A percentile compares a stretch with the other conserved stretches of the same genome.
Evolutionary conservation across 257 asterid genomes (phyloP).

Genomic region (Gentiana dahurica): DNA sequence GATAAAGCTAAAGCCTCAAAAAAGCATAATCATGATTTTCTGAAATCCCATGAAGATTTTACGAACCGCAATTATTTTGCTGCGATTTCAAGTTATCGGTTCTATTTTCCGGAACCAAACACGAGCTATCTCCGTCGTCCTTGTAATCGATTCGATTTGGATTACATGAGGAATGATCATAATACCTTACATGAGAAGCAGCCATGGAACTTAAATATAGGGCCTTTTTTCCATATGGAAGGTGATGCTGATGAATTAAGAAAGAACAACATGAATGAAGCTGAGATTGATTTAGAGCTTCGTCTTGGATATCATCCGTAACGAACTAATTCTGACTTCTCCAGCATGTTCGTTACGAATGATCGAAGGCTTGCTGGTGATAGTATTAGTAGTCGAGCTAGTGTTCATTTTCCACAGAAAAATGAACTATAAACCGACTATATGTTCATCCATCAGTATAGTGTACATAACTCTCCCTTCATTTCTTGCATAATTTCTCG

Average conservation of each 20-base stretch:
- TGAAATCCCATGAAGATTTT: conserved; percentile 11
- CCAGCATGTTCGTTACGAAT: too few relatives aligned
- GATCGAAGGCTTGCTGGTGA: too few relatives aligned
- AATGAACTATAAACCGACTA: neutral
- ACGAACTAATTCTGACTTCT: too few relatives aligned
- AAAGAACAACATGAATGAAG: conserved; percentile 18
- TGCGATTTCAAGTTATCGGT: conserved; percentile 26
- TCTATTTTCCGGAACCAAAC: conserved; percentile 42
- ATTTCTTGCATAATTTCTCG: too few relatives aligned
- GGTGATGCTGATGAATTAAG: conserved; percentile 7
- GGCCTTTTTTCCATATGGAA: conserved; percentile 14
- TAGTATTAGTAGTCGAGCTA: too few relatives aligned
- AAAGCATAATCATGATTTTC: neutral
- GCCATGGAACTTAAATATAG: conserved; percentile 31
- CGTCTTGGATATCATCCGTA: conserved; percentile 47
- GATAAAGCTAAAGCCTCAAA: conserved; percentile 49
- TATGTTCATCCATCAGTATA: conserved; percentile 5
- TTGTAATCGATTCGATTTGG: neutral
- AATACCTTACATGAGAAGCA: conserved; percentile 12
- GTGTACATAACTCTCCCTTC: neutral
- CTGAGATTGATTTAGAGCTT: conserved; percentile 68
- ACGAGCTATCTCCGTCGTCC: conserved; percentile 24
- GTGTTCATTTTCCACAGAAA: too few relatives aligned
- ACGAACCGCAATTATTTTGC: conserved; percentile 15
- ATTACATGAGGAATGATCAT: neutral